Base-by-base conservation (phyloP, 2,329 filamentous ascomycete species). In the Leptographium flavum region DNA sequence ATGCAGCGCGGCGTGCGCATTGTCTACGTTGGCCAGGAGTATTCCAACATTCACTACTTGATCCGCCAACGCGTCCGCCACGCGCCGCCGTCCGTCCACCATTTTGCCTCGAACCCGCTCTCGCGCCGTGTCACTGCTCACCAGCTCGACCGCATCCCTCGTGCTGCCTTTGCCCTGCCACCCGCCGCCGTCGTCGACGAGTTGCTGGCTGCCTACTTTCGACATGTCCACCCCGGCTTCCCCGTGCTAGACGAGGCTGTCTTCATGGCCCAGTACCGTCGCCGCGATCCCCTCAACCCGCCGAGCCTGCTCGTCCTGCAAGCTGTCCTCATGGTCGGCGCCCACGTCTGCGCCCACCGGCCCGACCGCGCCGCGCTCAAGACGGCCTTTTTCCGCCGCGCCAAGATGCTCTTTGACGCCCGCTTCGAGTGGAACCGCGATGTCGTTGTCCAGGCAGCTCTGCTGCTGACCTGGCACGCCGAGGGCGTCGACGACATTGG, bases 251-350 rank as follows among this genome's bases (percentile, higher is more conserved):
- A 92, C 63, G 84, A 86, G 56, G 68, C 74, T 2, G 71, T 81
- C 35, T 83, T 96, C 55, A 92, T 92, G 56, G 79, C 86, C 38
- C 87, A 94, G 63, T 96, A 50, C 31, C 1, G 75, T 71, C 53
- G 74, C 73, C 46, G 64, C 66, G 7, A 66, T 73, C 35, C 90
- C 87, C 78, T 83, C 47, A 79, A 77, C 19, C 76, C 82, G 0
- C 87, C 95, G 28, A 94, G 90, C 1, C 87, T 90, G 1, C 68
- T 96, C 28, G 73, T 96, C 47, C 67, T 96, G 1, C 90, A 95
- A 61, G 85, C 86, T 8, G 79, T 96, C 17, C 94, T 96, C 60
- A 54, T 74, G 30, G 70, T 70, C 4, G 72, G 72, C 1, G 65
- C 69, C 0, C 72, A 74, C 55, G 68, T 71, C 2, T 60, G 63